Evolutionary conservation across 2,329 filamentous ascomycete species (phyloP), one percentile per base, ranked within the genome.

Genomic region (Chrysoporthe austroafricana): DNA sequence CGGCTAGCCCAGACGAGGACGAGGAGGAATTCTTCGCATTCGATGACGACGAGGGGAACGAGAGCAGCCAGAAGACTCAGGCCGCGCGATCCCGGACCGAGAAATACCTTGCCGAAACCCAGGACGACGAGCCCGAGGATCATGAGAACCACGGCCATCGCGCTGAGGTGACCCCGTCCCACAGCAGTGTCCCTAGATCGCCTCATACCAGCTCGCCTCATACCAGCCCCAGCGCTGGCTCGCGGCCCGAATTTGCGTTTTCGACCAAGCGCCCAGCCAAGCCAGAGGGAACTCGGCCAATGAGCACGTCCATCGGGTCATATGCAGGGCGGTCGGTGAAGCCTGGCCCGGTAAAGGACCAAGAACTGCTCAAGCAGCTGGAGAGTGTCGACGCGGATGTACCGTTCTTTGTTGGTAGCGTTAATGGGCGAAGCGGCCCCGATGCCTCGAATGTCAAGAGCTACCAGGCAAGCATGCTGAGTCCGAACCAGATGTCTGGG

Each of bases 351-450:
- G 61, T 70, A 36, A 69, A 69, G 62, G 58, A 70, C 39, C 59
- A 43, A 34, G 58, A 62, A 26, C 62, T 69, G 61, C 62, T 69
- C 42, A 64, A 80, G 16, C 72, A 77, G 71, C 80, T 80, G 3
- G 77, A 77, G 6, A 71, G 74, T 59, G 72, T 81, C 64, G 79
- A 79, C 57, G 73, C 75, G 32, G 63, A 62, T 5, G 71, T 82
- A 26, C 74, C 76, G 52, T 76, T 76, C 8, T 81, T 81, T 69
- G 79, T 83, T 1, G 81, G 81, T 9, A 81, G 80, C 69, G 72
- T 83, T 5, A 73, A 79, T 63, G 77, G 74, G 42, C 69, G 72
- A 14, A 74, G 69, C 39, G 62, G 72, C n/a, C 68, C 72, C 8
- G 76, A 78, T 63, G 69, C 73, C 34, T 71, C 68, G 8, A 72